Percentiles rank a stretch among this genome's conserved stretches.
Conservation (phyloP, 2,329 filamentous ascomycete genomes). For the Aspergillus floridensis region DNA sequence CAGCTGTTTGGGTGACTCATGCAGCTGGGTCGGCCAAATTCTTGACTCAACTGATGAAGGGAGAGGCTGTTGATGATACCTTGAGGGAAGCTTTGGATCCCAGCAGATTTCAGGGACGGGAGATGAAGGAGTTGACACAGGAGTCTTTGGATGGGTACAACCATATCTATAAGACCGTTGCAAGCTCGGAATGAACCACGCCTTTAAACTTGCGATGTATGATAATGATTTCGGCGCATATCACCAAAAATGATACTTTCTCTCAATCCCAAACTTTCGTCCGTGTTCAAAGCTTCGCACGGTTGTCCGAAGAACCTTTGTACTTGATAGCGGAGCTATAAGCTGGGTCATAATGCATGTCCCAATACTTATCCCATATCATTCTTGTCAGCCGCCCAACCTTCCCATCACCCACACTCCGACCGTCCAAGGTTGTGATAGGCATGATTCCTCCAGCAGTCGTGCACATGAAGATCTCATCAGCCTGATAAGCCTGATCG, state of each 20-base stretch:
- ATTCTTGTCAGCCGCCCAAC: constrained; percentile 47
- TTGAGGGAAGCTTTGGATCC: constrained; percentile 24
- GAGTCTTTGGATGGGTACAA: constrained; percentile 31
- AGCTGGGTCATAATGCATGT: constrained; percentile 41
- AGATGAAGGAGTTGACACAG: constrained; percentile 17
- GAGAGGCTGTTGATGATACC: constrained; percentile 18
- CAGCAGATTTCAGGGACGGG: constrained; percentile 23
- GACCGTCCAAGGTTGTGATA: constrained; percentile 47
- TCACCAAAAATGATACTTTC: neutral
- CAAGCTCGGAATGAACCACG: neutral
- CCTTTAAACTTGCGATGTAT: no score
- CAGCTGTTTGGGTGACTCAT: constrained; percentile 38
- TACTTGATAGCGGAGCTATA: neutral
- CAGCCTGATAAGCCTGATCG: constrained; percentile 40
- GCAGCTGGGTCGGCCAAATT: constrained; percentile 34
- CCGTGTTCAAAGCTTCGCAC: neutral
- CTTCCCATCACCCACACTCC: constrained; percentile 42
- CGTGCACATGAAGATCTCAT: constrained; percentile 54
- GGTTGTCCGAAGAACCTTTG: neutral
- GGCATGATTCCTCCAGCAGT: constrained; percentile 56
- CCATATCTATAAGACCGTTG: constrained; percentile 29
- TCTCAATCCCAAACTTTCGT: neutral
- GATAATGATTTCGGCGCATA: neutral
- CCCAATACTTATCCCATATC: constrained; percentile 54
- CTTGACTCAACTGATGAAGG: constrained; percentile 13